Conservation (phyloP, 805 yeast genomes). For the Barnettozyma sucrosica region DNA sequence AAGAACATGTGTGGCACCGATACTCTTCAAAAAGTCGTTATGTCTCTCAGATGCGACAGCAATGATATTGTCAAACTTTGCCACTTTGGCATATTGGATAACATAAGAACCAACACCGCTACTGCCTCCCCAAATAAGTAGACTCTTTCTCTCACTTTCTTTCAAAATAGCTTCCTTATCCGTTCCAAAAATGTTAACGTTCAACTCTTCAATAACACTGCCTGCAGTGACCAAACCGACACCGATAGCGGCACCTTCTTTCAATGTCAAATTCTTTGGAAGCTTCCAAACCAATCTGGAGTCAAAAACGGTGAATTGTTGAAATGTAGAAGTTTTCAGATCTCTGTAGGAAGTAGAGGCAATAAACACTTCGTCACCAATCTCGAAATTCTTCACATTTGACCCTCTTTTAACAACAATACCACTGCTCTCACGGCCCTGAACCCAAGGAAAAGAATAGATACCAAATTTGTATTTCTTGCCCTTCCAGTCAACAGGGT, state of each 20-base stretch:
- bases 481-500: conserved; percentile 47
- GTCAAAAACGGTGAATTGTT: conserved; percentile 39
- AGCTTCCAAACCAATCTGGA: conserved; percentile 40
- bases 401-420: conserved; percentile 31
- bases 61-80: conserved; percentile 34
- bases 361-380: conserved; percentile 36
- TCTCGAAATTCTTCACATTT: conserved; percentile 27
- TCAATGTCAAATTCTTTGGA: conserved; percentile 30
- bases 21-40: conserved; percentile 27
- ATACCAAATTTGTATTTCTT: conserved; percentile 41
- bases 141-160: conserved; percentile 14
- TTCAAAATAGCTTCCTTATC: conserved; percentile 9
- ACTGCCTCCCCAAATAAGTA: conserved; percentile 44
- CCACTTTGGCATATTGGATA: conserved; percentile 36
- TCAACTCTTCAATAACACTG: conserved; percentile 27
- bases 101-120: conserved; percentile 41
- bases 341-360: conserved; percentile 45
- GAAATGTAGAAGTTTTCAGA: conserved; percentile 41
- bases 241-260: conserved; percentile 41
- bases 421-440: conserved; percentile 44
- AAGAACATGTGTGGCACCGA: conserved; percentile 41
- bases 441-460: conserved; percentile 44
- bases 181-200: conserved; percentile 16
- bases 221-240: conserved; percentile 44
- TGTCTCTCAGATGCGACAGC: conserved; percentile 41